A percentile compares a stretch with the other conserved stretches of the same genome.
These are phyloP conservation scores for Dendrocalamus sinicus DNA, from an alignment of 176 grass and related monocot genomes.

Conservation along the genomic window DNA sequence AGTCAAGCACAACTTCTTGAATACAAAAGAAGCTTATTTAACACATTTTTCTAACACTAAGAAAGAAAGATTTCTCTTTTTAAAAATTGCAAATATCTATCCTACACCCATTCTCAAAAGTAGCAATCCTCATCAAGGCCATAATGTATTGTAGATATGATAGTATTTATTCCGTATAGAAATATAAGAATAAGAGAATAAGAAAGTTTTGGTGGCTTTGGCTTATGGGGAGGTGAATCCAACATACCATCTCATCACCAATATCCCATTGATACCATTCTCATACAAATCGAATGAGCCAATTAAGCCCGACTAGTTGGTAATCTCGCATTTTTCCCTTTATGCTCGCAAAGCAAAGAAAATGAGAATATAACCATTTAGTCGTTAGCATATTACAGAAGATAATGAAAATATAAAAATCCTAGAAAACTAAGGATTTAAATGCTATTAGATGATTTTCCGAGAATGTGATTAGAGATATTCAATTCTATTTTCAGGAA, in stretches of 20 bases:
- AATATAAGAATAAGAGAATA: neutral
- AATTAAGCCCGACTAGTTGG: conserved; percentile 96
- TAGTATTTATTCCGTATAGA: no score
- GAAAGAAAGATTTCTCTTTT: no score
- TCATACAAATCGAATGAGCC: conserved; percentile 96
- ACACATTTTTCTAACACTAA: no score
- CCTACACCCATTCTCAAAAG: no score
- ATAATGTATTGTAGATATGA: no score
- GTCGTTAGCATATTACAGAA: conserved; percentile 13
- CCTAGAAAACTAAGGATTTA: conserved; percentile 2
- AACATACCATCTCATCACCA: conserved; percentile 98
- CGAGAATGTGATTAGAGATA: neutral
- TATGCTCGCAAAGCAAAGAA: conserved; percentile 64
- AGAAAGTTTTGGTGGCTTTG: neutral
- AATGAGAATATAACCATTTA: conserved; percentile 20
- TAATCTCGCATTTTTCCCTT: conserved; percentile 98
- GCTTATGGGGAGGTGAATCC: conserved; percentile 15
- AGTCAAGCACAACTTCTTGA: no score
- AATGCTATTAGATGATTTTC: neutral
- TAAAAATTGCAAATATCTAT: no score
- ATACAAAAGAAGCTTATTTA: no score
- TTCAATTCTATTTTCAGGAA: conserved; percentile 18
- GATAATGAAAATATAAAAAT: neutral
- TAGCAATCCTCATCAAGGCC: no score
- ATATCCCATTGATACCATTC: conserved; percentile 98